A percentile compares a stretch with the other conserved stretches of the same genome.
These are phyloP conservation scores for Marasmius fiardii DNA, from an alignment of 1,284 basidiomycete genomes.

Conservation along the genomic window DNA sequence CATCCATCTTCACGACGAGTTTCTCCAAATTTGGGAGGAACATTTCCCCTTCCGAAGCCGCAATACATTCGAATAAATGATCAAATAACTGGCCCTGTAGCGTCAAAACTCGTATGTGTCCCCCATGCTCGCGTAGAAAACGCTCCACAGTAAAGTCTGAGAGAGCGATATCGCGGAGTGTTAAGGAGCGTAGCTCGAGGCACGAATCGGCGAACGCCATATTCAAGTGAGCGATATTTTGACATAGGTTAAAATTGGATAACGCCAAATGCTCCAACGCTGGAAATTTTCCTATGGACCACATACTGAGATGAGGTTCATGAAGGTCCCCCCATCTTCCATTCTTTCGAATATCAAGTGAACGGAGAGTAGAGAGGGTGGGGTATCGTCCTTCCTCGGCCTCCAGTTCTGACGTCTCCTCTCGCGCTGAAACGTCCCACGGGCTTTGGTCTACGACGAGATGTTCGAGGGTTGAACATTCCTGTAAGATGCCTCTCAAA, in stretches of 20 bases:
- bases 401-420: too few relatives aligned
- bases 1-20: not conserved
- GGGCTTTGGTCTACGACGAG: too few relatives aligned
- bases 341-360: too few relatives aligned
- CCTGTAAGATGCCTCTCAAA: too few relatives aligned
- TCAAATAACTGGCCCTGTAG: not conserved
- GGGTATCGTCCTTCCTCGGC: too few relatives aligned
- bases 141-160: not conserved
- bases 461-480: too few relatives aligned
- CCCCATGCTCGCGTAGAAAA: not conserved
- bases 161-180: not conserved
- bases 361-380: too few relatives aligned
- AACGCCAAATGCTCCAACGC: too few relatives aligned
- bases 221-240: not conserved
- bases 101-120: not conserved
- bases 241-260: not conserved
- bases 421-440: too few relatives aligned
- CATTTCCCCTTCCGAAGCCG: not conserved
- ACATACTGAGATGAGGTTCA: too few relatives aligned
- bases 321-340: too few relatives aligned
- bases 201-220: not conserved
- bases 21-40: not conserved
- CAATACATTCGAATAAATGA: not conserved
- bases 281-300: too few relatives aligned
- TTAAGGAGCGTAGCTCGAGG: not conserved